Evolutionary conservation across 108 stramenopile species (phyloP), one percentile per base, ranked within the genome.

Genomic region (Chaetoceros muelleri): DNA sequence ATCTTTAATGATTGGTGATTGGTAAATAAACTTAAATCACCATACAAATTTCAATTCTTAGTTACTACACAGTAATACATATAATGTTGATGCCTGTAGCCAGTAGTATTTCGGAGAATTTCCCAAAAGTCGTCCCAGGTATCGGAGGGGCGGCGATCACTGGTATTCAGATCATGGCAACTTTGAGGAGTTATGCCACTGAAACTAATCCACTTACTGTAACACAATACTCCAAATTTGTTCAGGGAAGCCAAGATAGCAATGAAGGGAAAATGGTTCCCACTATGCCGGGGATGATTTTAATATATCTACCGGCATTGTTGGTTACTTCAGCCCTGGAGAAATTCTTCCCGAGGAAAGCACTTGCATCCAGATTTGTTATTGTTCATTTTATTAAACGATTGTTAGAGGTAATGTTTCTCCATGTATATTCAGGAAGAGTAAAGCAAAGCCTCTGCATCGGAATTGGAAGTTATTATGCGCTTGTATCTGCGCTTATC

Each of bases 401-500:
- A 29, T 53, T 68, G 44, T 30, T 64, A 27, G 82, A 84, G 55
- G 77, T 78, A 3, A 20, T 75, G 17, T 78, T 73, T 46, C 49
- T 84, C 10, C 82, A 84, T 65, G 56, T 58, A 28, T 84, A 80
- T 64, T 80, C 79, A 10, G 82, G 82, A 20, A 29, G 52, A 7
- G 67, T 65, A 2, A 67, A 65, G 22, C 64, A 60, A 21, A 48
- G 34, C 1, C 55, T 64, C 29, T 61, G 77, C 0, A 30, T 27
- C 1, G 3, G 51, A 2, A 80, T 84, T 58, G 71, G 63, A 19
- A 30, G 73, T 30, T 73, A 47, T 45, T 84, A 84, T 48, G 64
- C 72, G 2, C 28, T 80, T 7, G 48, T 65, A 10, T 28, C 69
- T 5, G 3, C 51, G 17, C 50, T 84, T 53, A 68, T 78, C 51